Base-by-base conservation (phyloP, 768 basidiomycete genomes). In the Amanita pseudoporphyria region DNA sequence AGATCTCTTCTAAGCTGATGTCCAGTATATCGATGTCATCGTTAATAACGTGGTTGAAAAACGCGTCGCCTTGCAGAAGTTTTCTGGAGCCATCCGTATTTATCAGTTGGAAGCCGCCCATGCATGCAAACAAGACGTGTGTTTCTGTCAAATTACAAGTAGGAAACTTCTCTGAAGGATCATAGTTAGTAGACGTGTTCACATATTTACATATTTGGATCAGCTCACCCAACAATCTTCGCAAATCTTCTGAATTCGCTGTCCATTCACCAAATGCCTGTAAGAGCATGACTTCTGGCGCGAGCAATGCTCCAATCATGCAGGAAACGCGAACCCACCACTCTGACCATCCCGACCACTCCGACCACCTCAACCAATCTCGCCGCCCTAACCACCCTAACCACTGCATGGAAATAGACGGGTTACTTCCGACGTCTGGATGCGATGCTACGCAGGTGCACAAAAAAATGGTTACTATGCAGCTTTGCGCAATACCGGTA, bases 391-490 rank as follows among this genome's bases (percentile, higher is more conserved):
- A n/a, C n/a, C n/a, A n/a, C n/a, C n/a, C 40, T 24, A 13, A 2
- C n/a, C n/a, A n/a, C n/a, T n/a, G n/a, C n/a, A n/a, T n/a, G 18
- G 45, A 19, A 10, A n/a, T 19, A n/a, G 22, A 14, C 12, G 52
- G 16, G 7, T 37, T 33, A 14, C 21, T 26, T 13, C 56, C 58
- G 18, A 60, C 48, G 31, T 60, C 56, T 2, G 50, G 58, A 24
- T 60, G 58, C 14, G 59, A 44, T n/a, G 56, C 33, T 5, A 44
- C 46, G 49, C 55, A 60, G 18, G 42, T 42, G 44, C 54, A 60
- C 3, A 53, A 47, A n/a, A 58, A 53, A 12, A 57, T 42, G 6
- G 59, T 60, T 5, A 45, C 18, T 3, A 50, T 14, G 31, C 59
- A 60, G 38, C 54, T 52, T 48, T 39, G 47, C 10, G 58, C 32